Evolutionary conservation across 495 filamentous ascomycete species (phyloP).

Genomic region (Beverwykella pulmonaria): DNA sequence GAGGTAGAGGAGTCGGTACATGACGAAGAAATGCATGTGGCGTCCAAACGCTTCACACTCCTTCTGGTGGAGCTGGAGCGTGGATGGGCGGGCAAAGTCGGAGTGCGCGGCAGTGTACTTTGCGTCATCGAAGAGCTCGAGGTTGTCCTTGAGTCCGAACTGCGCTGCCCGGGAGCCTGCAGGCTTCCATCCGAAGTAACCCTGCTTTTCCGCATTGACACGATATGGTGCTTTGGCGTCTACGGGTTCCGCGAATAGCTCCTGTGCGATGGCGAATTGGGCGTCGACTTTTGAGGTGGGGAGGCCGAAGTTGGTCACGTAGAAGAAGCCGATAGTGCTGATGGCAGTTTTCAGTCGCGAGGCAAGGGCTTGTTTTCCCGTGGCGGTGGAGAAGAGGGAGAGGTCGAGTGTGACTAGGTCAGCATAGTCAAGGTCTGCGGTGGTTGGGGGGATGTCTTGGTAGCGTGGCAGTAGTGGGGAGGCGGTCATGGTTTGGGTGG

Average conservation of each 20-base stretch:
- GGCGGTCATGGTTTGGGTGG: not conserved
- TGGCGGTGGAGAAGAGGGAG: slow-evolving; percentile 52
- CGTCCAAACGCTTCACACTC: slow-evolving; percentile 54
- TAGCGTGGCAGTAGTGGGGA: not conserved
- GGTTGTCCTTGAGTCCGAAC: slow-evolving; percentile 53
- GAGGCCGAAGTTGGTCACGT: slow-evolving; percentile 48
- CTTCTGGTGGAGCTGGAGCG: slow-evolving; percentile 46
- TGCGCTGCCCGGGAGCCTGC: slow-evolving; percentile 41
- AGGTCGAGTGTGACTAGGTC: slow-evolving; percentile 61
- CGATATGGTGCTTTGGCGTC: slow-evolving; percentile 58
- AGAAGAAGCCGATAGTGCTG: slow-evolving; percentile 52
- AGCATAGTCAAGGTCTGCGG: slow-evolving; percentile 47
- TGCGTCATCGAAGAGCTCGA: slow-evolving; percentile 59
- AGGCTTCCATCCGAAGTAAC: slow-evolving; percentile 51
- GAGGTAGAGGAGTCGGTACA: slow-evolving; percentile 48
- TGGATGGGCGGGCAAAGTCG: slow-evolving; percentile 49
- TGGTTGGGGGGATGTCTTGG: slow-evolving; percentile 14
- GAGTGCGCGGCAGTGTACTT: slow-evolving; percentile 53
- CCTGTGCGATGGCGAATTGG: slow-evolving; percentile 59
- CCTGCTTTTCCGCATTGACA: slow-evolving; percentile 51
- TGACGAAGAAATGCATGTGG: slow-evolving; percentile 35
- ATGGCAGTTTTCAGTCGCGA: slow-evolving; percentile 60
- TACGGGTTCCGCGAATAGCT: slow-evolving; percentile 56
- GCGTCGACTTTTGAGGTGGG: slow-evolving; percentile 56
- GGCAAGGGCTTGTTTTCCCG: slow-evolving; percentile 57